These are phyloP conservation scores for Prorocentrum cordatum DNA, from an alignment of 169 alveolate genomes.

Conservation along the genomic window DNA sequence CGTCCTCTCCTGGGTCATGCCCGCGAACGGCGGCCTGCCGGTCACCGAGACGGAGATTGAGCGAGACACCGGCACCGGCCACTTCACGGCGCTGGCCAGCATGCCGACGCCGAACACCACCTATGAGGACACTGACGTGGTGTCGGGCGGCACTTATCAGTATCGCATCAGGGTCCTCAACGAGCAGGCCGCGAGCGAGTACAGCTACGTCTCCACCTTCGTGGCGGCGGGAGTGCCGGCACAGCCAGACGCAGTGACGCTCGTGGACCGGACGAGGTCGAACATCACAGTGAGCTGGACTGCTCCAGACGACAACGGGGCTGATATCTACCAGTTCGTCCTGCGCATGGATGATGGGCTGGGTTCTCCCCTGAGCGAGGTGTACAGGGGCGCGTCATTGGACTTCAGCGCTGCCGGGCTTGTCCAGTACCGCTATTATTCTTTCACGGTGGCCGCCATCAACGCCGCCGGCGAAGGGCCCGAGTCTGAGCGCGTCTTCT, in stretches of 20 bases:
- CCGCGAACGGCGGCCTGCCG: conserved; percentile 70
- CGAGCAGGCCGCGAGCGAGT: conserved; percentile 33
- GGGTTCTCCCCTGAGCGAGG: conserved; percentile 23
- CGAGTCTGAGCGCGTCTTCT: neutral
- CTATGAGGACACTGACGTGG: conserved; percentile 15
- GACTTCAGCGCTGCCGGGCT: neutral
- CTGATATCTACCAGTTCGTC: conserved; percentile 48
- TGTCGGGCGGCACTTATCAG: conserved; percentile 51
- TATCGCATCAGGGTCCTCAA: conserved; percentile 50
- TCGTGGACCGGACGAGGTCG: conserved; percentile 38
- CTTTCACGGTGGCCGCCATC: conserved; percentile 40
- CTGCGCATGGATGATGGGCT: conserved; percentile 70
- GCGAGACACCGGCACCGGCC: conserved; percentile 36
- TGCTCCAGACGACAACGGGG: conserved; percentile 46
- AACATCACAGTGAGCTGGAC: conserved; percentile 56
- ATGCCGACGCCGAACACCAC: neutral
- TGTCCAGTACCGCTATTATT: neutral
- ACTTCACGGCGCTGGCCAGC: neutral
- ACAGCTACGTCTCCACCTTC: conserved; percentile 30
- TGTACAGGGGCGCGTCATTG: neutral
- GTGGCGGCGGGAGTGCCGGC: conserved; percentile 63
- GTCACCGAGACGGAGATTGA: conserved; percentile 33
- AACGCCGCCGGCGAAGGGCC: conserved; percentile 61
- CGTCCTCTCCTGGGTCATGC: neutral
- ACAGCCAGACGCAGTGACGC: conserved; percentile 10